phyloP scores from a whole-genome alignment of 768 basidiomycete genomes.

The Tulasnella calospora region DNA sequence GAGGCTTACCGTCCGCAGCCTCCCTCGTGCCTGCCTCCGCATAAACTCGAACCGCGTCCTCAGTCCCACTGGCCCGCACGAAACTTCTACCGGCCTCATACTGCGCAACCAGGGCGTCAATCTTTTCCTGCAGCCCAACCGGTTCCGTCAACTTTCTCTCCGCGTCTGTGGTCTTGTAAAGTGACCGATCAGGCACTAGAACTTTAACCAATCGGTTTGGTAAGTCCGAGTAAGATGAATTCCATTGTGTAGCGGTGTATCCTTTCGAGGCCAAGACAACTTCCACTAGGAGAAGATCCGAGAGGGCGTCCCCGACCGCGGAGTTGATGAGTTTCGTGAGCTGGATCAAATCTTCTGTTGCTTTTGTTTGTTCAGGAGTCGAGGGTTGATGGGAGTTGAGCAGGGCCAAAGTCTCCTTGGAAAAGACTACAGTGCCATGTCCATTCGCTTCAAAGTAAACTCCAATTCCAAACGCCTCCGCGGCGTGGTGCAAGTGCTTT shows the following conservation, averaged over 20 bases:
- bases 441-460: conserved; percentile 99
- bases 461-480: conserved; percentile 89
- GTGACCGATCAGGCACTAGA: conserved; percentile 69
- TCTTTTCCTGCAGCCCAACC: conserved; percentile 67
- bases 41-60: conserved; percentile 96
- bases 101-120: conserved; percentile 73
- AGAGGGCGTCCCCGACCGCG: conserved; percentile 94
- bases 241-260: conserved; percentile 83
- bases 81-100: conserved; percentile 86
- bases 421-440: conserved; percentile 96
- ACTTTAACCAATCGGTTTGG: conserved; percentile 96
- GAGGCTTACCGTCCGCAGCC: conserved; percentile 73
- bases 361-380: conserved; percentile 76
- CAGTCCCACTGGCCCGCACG: conserved; percentile 94
- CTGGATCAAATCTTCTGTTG: conserved; percentile 68
- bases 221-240: conserved; percentile 84
- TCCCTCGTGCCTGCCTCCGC: conserved; percentile 75
- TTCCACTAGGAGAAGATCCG: conserved; percentile 93
- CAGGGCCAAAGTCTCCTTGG: conserved; percentile 59
- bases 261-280: conserved; percentile 83
- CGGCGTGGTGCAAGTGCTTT: conserved; percentile 96
- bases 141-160: conserved; percentile 84
- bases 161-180: conserved; percentile 89
- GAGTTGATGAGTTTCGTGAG: conserved; percentile 89
- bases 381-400: conserved; percentile 63